phyloP scores from a whole-genome alignment of 768 basidiomycete species.

The Lanmaoa pseudosensibilis region DNA sequence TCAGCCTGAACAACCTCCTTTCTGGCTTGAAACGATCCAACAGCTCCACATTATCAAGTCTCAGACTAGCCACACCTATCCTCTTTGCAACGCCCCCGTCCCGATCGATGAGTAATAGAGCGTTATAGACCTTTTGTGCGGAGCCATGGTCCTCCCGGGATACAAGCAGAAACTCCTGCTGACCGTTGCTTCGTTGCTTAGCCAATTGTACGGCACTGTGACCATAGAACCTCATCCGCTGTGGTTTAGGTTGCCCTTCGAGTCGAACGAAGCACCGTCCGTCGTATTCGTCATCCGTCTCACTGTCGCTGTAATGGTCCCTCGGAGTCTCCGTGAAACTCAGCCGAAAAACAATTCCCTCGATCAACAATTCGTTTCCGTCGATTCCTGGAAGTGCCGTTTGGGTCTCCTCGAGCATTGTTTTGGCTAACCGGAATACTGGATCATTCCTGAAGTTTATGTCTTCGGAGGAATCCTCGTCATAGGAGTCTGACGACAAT shows the following conservation, averaged over 20 bases:
- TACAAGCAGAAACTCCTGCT: slow-evolving; percentile 3
- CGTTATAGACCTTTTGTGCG: not conserved
- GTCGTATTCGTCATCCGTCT: not conserved
- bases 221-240: not conserved
- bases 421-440: not conserved
- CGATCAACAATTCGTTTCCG: slow-evolving; percentile 6
- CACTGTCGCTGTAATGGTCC: not conserved
- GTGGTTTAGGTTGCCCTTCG: not conserved
- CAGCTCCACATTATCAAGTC: not conserved
- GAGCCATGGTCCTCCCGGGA: not conserved
- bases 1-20: slow-evolving; percentile 1
- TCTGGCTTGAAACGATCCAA: not conserved
- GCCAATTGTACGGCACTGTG: not conserved
- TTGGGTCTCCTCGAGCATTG: not conserved
- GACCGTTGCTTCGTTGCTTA: not conserved
- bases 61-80: slow-evolving; percentile 1
- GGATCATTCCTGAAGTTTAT: not conserved
- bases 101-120: slow-evolving; percentile 2
- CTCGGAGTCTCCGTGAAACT: not conserved
- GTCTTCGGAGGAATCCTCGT: not conserved
- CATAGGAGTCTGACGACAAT: not conserved
- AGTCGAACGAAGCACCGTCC: not conserved
- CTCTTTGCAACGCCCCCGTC: slow-evolving; percentile 1
- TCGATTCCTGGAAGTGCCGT: not conserved
- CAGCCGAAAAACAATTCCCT: not conserved